Base-by-base conservation (phyloP, 2,329 filamentous ascomycete species). In the Akanthomyces dipterigenus region DNA sequence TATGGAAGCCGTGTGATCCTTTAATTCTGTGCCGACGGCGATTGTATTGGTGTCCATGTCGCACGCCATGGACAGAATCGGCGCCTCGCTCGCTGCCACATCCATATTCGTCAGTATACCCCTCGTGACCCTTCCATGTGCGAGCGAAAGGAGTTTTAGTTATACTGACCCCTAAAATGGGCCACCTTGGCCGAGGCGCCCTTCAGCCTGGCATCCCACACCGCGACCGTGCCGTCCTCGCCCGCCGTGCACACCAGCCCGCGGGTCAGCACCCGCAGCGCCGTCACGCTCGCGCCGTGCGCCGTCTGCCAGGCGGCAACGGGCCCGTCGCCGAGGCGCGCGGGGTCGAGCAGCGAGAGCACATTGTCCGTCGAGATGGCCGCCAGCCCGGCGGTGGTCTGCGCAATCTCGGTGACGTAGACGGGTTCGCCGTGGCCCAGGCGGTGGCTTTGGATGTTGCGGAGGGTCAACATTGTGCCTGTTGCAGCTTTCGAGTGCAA, bases 11-110 rank as follows among this genome's bases (percentile, higher is more conserved):
- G 82, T 79, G 71, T 85, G 80, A 66, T 87, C 83, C 45, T 84
- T 82, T 42, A 90, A 78, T 68, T 93, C 90, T 1, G 89, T 91
- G 36, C 90, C 90, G 8, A 86, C 85, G 24, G 87, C 89, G 20
- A 93, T 75, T 3, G 84, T 79, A 66, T 86, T 82, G 16, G 80
- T 81, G 12, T 74, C 69, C 11, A 78, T 72, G 53, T 80, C 82
- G 65, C 86, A 85, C 1, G 88, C 87, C 53, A 93, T 75, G 16
- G 89, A 87, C 14, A 88, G 77, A 18, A 93, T 80, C 12, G 86
- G 73, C 12, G 74, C 76, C 43, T 74, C 67, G 58, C 73, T 77
- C n/a, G 77, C 79, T 81, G 65, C 51, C 40, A 20, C 18, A 22
- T 51, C 48, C 31, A n/a, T n/a, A n/a, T n/a, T n/a, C 42, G 75